These are phyloP conservation scores for Alternaria conjuncta DNA, from an alignment of 2,329 filamentous ascomycete genomes.

Conservation along the genomic window DNA sequence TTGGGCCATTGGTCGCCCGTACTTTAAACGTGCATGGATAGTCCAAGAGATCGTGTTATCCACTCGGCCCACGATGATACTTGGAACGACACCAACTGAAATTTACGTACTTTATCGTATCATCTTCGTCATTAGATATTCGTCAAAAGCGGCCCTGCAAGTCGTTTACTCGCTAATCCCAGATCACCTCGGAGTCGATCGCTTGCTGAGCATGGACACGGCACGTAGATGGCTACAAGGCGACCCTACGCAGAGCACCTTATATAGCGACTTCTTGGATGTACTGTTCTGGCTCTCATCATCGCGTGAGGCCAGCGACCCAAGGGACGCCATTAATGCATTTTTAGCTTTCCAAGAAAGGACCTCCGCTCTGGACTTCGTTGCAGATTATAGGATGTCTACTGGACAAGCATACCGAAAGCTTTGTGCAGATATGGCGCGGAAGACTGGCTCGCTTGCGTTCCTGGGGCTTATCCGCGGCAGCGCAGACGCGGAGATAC, in stretches of 20 bases:
- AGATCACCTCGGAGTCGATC: background rate
- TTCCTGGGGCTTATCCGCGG: constrained; percentile 1
- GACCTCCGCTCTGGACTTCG: background rate
- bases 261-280: background rate
- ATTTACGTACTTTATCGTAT: background rate
- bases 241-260: background rate
- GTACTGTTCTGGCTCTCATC: background rate
- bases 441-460: background rate
- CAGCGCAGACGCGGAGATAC: background rate
- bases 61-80: background rate
- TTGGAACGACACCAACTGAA: background rate
- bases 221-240: background rate
- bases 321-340: background rate
- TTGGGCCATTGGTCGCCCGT: background rate
- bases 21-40: background rate
- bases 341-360: background rate
- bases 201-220: background rate
- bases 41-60: background rate
- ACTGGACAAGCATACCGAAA: background rate
- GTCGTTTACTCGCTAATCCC: background rate
- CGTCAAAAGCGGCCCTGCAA: background rate
- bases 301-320: background rate
- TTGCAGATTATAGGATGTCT: background rate
- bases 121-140: background rate
- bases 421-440: background rate